Base-by-base conservation (phyloP, 2,329 filamentous ascomycete species). In the Neonectria hederae region DNA sequence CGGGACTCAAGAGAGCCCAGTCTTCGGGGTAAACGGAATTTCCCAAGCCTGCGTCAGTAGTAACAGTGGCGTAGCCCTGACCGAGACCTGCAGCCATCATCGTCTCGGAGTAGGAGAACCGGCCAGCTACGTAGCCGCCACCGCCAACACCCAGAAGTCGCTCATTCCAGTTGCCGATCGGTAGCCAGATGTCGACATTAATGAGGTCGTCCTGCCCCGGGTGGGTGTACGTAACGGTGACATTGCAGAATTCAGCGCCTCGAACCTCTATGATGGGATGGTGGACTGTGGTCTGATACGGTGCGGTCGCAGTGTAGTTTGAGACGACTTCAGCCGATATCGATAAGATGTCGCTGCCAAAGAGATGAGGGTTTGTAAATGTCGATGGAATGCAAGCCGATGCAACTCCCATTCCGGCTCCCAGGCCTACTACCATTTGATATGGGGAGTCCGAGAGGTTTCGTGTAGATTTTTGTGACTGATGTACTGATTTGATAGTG, bases 221-320 rank as follows among this genome's bases (percentile, higher is more conserved):
- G 22, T 69, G 65, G 0, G 66, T 67, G 32, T 69, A 69, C 6
- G 46, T 65, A 17, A 69, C 42, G 2, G 66, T 69, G 9, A 69
- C 62, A 24, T 67, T 69, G 32, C 66, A 69, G 11, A 69, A 69
- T 4, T 52, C 59, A 43, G 54, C 59, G 30, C 58, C 54, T 2
- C 48, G 35, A 4, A 65, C 48, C 5, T 46, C 35, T 6, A 64
- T 17, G 1, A 53, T 38, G 19, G 62, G 64, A 11, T 64, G 56
- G 14, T 51, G 26, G 26, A 51, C 17, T 2, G 46, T 19, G 28
- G 26, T 32, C 10, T 30, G 26, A 5, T 30, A 51, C 1, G 46
- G 46, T 19, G 28, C 26, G 5, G 26, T 51, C 6, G 26, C 26
- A 13, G 46, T 32, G 26, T 32, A 30, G 28, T 51, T 51, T 2